Conservation (phyloP, 306 rosid genomes). For the Quercus variabilis region DNA sequence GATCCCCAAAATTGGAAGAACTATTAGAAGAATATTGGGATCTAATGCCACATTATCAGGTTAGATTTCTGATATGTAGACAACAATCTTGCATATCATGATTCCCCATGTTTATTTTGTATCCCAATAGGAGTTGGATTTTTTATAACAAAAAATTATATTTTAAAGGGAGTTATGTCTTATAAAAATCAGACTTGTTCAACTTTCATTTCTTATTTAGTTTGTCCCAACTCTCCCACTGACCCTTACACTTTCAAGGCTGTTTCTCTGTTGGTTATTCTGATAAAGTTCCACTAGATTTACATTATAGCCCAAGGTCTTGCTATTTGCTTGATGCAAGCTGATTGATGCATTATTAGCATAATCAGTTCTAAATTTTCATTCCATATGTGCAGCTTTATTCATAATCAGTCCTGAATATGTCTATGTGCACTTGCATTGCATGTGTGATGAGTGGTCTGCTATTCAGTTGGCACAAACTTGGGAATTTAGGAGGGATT, state of each 20-base stretch:
- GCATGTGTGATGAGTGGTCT: not conserved
- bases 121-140: not conserved
- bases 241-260: not conserved
- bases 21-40: slow-evolving; percentile 83
- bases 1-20: slow-evolving; percentile 77
- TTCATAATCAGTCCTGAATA: too few relatives aligned
- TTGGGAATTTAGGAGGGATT: not conserved
- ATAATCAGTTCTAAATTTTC: too few relatives aligned
- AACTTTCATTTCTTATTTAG: not conserved
- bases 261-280: not conserved
- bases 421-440: not conserved
- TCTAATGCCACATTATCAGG: slow-evolving; percentile 94
- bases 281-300: not conserved
- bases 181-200: not conserved
- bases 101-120: not conserved
- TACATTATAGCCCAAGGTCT: not conserved
- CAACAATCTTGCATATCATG: not conserved
- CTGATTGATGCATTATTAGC: not conserved
- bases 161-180: not conserved
- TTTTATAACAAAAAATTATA: not conserved
- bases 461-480: not conserved
- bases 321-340: not conserved
- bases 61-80: slow-evolving; percentile 18
- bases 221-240: not conserved
- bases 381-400: too few relatives aligned